A percentile compares a stretch with the other conserved stretches of the same genome.
phyloP scores from a whole-genome alignment of 2,329 filamentous ascomycete genomes.

The Pseudopithomyces chartarum region DNA sequence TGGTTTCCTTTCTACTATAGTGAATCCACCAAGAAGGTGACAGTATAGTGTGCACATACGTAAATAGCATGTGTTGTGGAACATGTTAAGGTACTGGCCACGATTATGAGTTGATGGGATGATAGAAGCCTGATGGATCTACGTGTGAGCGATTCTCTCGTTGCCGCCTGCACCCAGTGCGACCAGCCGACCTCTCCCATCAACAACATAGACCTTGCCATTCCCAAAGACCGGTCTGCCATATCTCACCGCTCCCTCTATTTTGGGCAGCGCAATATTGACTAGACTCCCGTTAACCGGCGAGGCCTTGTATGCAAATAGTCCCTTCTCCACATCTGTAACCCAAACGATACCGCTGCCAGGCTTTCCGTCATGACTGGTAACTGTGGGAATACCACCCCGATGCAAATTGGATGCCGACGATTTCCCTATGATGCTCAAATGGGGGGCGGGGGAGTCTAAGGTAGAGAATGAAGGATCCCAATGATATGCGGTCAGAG shows the following conservation, averaged over 20 bases:
- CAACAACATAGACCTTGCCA: constrained; percentile 29
- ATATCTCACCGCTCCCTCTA: constrained; percentile 48
- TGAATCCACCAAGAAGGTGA: no score
- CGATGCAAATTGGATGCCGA: constrained; percentile 27
- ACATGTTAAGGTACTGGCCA: no score
- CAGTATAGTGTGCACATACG: no score
- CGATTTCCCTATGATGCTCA: constrained; percentile 35
- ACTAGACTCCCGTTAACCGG: constrained; percentile 44
- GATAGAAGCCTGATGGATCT: neutral
- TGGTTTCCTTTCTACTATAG: no score
- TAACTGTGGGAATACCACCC: constrained; percentile 45
- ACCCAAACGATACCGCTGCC: constrained; percentile 43
- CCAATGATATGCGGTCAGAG: constrained; percentile 36
- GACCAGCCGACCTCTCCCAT: constrained; percentile 18
- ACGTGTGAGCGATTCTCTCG: neutral
- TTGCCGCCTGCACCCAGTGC: constrained; percentile 8
- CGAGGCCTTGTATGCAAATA: constrained; percentile 49
- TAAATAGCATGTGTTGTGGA: no score
- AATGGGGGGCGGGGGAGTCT: constrained; percentile 18
- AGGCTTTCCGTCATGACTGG: constrained; percentile 43
- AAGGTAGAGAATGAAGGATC: constrained; percentile 12
- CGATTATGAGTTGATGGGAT: neutral
- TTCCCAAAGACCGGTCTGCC: constrained; percentile 49
- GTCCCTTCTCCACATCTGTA: constrained; percentile 45
- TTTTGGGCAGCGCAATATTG: constrained; percentile 43